Conservation (phyloP, 208 protist species). For the Endotrypanum monterogeii region DNA sequence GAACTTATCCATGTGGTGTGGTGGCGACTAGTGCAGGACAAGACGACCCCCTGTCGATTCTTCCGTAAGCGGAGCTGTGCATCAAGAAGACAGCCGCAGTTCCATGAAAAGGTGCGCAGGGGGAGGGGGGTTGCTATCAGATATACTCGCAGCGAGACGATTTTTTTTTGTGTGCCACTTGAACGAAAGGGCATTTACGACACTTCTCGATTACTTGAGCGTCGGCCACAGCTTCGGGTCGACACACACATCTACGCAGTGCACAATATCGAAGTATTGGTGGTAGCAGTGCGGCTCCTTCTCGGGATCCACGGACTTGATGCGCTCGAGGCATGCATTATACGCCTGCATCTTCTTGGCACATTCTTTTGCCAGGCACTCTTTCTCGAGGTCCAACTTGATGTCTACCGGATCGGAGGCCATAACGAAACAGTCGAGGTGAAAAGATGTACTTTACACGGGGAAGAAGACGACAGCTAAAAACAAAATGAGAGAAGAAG, state of each 20-base stretch:
- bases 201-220: slow-evolving; percentile 45
- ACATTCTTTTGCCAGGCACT: slow-evolving; percentile 66
- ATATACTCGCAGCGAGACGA: neutral
- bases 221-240: slow-evolving; percentile 81
- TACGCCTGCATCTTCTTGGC: slow-evolving; percentile 65
- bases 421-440: slow-evolving; percentile 13
- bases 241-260: slow-evolving; percentile 82
- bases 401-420: slow-evolving; percentile 73
- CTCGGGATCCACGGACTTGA: slow-evolving; percentile 55
- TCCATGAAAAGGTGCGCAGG: neutral
- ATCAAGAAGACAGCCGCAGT: neutral
- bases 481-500: no score
- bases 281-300: slow-evolving; percentile 80
- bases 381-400: slow-evolving; percentile 76
- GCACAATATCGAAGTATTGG: slow-evolving; percentile 82
- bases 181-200: neutral
- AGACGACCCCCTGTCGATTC: neutral
- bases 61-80: neutral
- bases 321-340: slow-evolving; percentile 77
- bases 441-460: no score
- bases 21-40: neutral
- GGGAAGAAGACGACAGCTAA: no score
- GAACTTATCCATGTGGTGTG: neutral
- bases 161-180: no score
- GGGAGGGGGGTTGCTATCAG: neutral